Evolutionary conservation across 2,329 filamentous ascomycete species (phyloP).

Genomic region (Pestalotiopsis sp.): DNA sequence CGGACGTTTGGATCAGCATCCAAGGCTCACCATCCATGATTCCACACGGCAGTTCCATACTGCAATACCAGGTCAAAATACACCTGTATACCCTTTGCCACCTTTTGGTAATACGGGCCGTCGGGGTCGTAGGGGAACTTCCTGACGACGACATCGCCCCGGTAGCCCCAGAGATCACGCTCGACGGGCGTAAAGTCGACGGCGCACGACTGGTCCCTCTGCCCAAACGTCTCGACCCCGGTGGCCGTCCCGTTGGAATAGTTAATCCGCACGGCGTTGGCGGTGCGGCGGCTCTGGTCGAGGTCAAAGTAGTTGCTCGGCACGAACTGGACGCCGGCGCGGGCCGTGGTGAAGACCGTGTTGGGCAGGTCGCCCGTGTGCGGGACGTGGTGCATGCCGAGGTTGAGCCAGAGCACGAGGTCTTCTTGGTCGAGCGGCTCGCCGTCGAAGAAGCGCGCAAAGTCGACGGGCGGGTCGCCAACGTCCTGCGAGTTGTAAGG

Average conservation of each 20-base stretch:
- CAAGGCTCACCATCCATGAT: too few relatives aligned
- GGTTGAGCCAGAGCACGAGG: constrained; percentile 54
- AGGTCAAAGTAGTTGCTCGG: constrained; percentile 46
- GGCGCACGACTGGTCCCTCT: constrained; percentile 30
- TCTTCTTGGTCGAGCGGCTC: constrained; percentile 46
- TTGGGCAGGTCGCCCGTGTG: constrained; percentile 56
- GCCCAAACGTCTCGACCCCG: constrained; percentile 35
- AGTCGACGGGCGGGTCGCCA: constrained; percentile 51
- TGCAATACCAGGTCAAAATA: too few relatives aligned
- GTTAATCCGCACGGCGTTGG: constrained; percentile 42
- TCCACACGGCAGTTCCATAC: too few relatives aligned
- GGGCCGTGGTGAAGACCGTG: constrained; percentile 51
- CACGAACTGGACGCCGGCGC: constrained; percentile 44
- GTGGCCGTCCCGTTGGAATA: constrained; percentile 35
- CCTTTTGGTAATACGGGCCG: constrained; percentile 10
- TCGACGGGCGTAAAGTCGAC: constrained; percentile 29
- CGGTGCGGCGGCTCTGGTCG: constrained; percentile 40
- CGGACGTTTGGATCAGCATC: too few relatives aligned
- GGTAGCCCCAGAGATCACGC: constrained; percentile 32
- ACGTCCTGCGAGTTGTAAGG: constrained; percentile 47
- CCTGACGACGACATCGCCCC: constrained; percentile 13
- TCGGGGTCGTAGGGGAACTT: constrained; percentile 14
- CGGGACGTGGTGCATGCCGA: constrained; percentile 61
- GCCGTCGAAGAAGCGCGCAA: constrained; percentile 49
- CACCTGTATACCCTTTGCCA: neutral